Evolutionary conservation across 108 stramenopile genomes (phyloP).

Genomic region (Conticribra guillardii): DNA sequence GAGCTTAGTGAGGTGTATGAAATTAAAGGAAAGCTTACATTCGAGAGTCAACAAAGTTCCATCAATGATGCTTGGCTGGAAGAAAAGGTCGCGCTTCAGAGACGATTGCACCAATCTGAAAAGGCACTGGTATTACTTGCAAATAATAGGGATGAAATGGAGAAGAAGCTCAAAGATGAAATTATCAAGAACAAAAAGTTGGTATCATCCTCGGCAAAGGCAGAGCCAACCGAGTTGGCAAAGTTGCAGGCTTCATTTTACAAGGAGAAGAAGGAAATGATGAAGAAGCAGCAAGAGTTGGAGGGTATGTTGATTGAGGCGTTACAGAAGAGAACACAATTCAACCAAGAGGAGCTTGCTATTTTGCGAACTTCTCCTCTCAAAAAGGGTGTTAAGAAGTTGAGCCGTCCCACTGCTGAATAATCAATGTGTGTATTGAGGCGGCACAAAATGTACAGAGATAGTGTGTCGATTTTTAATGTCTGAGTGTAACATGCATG

Average conservation of each 20-base stretch:
- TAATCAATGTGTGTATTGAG: too few species aligned
- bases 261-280: conserved; percentile 16
- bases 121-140: not conserved
- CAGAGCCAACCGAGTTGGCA: not conserved
- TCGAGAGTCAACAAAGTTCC: not conserved
- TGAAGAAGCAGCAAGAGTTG: conserved; percentile 14
- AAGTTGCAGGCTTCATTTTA: not conserved
- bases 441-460: too few species aligned
- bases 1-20: not conserved
- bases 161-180: not conserved
- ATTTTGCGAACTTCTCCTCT: too few species aligned
- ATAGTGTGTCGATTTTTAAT: too few species aligned
- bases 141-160: conserved; percentile 5
- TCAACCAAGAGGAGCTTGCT: too few species aligned
- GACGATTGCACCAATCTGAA: conserved; percentile 3
- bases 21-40: not conserved
- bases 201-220: not conserved
- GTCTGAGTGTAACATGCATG: too few species aligned
- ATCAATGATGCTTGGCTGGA: not conserved
- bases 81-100: not conserved
- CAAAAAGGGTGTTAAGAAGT: too few species aligned
- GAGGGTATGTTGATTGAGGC: conserved; percentile 21
- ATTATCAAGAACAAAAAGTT: not conserved
- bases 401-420: too few species aligned
- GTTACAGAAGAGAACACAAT: not conserved